Evolutionary conservation across 2,329 filamentous ascomycete genomes (phyloP).

Genomic region (Dactylellina parvicollis): DNA sequence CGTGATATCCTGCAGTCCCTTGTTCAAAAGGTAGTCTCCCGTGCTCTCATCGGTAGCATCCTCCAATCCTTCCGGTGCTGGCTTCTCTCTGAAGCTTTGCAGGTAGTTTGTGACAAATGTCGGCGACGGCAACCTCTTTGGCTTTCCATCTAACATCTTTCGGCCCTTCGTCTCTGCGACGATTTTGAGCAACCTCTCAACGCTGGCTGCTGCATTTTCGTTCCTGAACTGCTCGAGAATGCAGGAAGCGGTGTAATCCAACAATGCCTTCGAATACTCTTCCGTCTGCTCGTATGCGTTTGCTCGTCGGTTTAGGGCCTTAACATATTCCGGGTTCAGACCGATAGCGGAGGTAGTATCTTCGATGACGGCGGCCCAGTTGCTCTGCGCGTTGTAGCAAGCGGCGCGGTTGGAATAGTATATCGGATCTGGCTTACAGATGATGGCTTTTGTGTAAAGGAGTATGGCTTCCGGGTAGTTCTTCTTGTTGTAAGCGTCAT

Average conservation of each 20-base stretch:
- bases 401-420: conserved; percentile 99
- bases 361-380: conserved; percentile 96
- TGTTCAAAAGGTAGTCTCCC: conserved; percentile 84
- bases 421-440: conserved; percentile 96
- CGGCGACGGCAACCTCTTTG: conserved; percentile 88
- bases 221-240: conserved; percentile 98
- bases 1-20: conserved; percentile 80
- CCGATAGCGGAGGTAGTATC: conserved; percentile 94
- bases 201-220: conserved; percentile 84
- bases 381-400: conserved; percentile 90
- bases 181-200: conserved; percentile 94
- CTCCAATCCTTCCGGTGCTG: conserved; percentile 81
- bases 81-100: conserved; percentile 91
- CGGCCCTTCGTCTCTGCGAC: conserved; percentile 95
- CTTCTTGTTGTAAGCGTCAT: conserved; percentile 94
- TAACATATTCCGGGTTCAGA: conserved; percentile 95
- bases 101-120: conserved; percentile 99
- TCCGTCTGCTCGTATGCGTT: conserved; percentile 95
- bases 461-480: conserved; percentile 93
- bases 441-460: conserved; percentile 92
- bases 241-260: conserved; percentile 98
- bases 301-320: conserved; percentile 94
- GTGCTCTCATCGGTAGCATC: conserved; percentile 81
- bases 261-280: conserved; percentile 89
- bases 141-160: conserved; percentile 81